A percentile compares a stretch with the other conserved stretches of the same genome.
Evolutionary conservation across 257 asterid genomes (phyloP).

Genomic region (Primulina huaijiensis): DNA sequence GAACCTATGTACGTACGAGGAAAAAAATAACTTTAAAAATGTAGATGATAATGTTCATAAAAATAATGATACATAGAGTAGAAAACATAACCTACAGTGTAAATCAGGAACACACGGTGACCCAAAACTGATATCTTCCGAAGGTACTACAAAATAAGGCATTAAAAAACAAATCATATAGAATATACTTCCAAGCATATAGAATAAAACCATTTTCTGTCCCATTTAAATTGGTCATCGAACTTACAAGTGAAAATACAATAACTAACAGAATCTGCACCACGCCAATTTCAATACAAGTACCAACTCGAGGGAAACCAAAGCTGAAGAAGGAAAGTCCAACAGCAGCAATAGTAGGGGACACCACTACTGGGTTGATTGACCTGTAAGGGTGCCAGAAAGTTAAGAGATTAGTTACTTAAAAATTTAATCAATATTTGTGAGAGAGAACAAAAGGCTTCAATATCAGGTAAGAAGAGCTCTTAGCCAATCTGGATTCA

Average conservation of each 20-base stretch:
- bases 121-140: constrained; percentile 87
- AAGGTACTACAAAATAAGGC: constrained; percentile 77
- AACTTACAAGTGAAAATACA: constrained; percentile 86
- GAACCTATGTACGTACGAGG: constrained; percentile 52
- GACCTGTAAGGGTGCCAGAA: constrained; percentile 44
- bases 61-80: background rate
- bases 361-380: constrained; percentile 93
- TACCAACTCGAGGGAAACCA: constrained; percentile 89
- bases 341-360: constrained; percentile 95
- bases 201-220: constrained; percentile 7
- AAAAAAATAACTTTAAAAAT: constrained; percentile 9
- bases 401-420: constrained; percentile 16
- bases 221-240: constrained; percentile 6
- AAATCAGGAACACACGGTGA: constrained; percentile 84
- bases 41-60: background rate
- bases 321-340: constrained; percentile 97
- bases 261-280: constrained; percentile 79
- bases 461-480: background rate
- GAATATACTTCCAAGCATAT: constrained; percentile 1
- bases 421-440: background rate
- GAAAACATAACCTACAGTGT: constrained; percentile 55
- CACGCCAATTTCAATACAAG: constrained; percentile 89
- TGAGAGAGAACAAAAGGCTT: background rate
- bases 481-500: background rate
- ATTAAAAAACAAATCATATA: constrained; percentile 13